These are phyloP conservation scores for Tylopilus intermedius DNA, from an alignment of 768 basidiomycete genomes.

Conservation along the genomic window DNA sequence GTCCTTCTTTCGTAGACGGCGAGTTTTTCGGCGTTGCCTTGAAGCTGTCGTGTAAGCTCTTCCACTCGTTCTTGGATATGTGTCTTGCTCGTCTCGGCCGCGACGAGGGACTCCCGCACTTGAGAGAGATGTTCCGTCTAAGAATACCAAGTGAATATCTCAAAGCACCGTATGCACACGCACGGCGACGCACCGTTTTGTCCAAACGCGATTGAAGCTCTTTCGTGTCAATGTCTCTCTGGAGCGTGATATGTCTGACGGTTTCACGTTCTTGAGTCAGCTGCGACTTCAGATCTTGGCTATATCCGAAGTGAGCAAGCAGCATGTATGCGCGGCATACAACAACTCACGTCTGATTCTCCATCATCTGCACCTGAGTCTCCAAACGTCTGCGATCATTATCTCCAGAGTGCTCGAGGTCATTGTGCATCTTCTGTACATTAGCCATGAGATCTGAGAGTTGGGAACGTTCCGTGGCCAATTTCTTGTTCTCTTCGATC, in stretches of 20 bases:
- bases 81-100: slow-evolving; percentile 72
- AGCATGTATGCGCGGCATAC: not conserved
- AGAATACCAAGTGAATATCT: slow-evolving; percentile 10
- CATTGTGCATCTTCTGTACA: slow-evolving; percentile 86
- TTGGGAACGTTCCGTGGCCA: slow-evolving; percentile 78
- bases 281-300: slow-evolving; percentile 70
- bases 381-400: slow-evolving; percentile 82
- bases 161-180: not conserved
- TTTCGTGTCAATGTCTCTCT: slow-evolving; percentile 76
- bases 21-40: slow-evolving; percentile 79
- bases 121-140: slow-evolving; percentile 62
- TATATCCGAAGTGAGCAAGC: slow-evolving; percentile 26
- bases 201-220: slow-evolving; percentile 72
- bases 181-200: slow-evolving; percentile 47
- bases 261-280: slow-evolving; percentile 71
- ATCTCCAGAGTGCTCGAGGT: slow-evolving; percentile 76
- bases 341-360: slow-evolving; percentile 65
- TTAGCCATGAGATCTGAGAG: slow-evolving; percentile 85
- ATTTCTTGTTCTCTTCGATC: slow-evolving; percentile 76
- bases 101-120: slow-evolving; percentile 64
- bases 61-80: slow-evolving; percentile 66
- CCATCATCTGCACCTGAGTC: slow-evolving; percentile 70
- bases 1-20: slow-evolving; percentile 77
- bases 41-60: slow-evolving; percentile 49
- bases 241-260: slow-evolving; percentile 65